Base-by-base conservation (phyloP, 2,329 filamentous ascomycete species). In the Colletotrichum viniferum region DNA sequence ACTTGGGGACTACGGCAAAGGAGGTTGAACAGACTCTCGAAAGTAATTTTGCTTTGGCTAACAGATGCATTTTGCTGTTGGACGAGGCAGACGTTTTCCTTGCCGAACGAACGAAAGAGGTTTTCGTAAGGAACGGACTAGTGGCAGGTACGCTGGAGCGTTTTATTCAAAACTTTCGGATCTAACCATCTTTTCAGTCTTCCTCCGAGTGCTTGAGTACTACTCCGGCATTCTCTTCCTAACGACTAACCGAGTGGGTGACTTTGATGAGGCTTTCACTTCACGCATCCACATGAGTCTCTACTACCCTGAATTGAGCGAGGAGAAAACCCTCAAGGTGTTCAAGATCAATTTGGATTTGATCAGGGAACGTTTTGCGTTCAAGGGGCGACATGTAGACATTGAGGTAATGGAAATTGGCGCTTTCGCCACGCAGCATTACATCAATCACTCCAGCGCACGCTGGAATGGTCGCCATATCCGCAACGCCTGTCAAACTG, bases 81-180 rank as follows among this genome's bases (percentile, higher is more conserved):
- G 68, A 71, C 0, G 68, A 71, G 16, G 66, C 66, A 18, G 66
- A 69, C 13, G 66, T 69, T 2, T 69, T 69, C 14, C 87, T 98
- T 14, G 94, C 97, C 86, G 94, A 95, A 83, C 91, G 95, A 2
- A 94, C 79, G 24, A 79, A 79, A 72, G 76, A 95, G 7, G 43
- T 64, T 0, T 62, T 71, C 7, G 18, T 21, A 16, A 21, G 68
- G 5, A 71, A 64, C 8, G 68, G 34, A 10, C 7, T 71, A 0
- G 68, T 71, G 5, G 34, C 68, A 7, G 68, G 68, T 71, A 52
- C 18, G 21, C 4, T 26, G 0, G n/a, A 48, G 28, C 0, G n/a
- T 26, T 7, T 2, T 26, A 6, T 21, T 5, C 1, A 7, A 55
- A 16, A 4, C 18, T 21, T 14, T 9, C 7, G 1, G 5, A 24